These are phyloP conservation scores for Venturia oleaginea DNA, from an alignment of 2,329 filamentous ascomycete species.

Conservation along the genomic window DNA sequence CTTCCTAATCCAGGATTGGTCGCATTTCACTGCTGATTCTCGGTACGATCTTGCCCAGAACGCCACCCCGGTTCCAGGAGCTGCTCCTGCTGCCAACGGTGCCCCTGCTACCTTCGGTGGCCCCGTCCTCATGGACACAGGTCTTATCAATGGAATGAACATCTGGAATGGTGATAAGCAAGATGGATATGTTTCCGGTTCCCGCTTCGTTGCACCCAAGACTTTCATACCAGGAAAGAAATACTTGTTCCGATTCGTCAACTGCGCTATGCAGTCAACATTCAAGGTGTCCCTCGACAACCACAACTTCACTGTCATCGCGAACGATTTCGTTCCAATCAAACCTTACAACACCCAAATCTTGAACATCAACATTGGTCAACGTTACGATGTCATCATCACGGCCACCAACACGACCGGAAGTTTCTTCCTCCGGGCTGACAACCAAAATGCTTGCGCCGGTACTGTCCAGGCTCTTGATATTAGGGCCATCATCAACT, in stretches of 20 bases:
- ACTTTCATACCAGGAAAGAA: constrained; percentile 20
- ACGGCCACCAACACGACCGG: constrained; percentile 18
- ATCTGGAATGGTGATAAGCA: constrained; percentile 15
- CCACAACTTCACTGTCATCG: constrained; percentile 31
- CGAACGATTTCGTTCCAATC: constrained; percentile 30
- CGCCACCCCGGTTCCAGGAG: constrained; percentile 14
- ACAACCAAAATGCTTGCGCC: constrained; percentile 27
- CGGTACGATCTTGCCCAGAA: constrained; percentile 24
- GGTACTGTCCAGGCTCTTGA: constrained; percentile 25
- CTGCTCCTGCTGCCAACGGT: not conserved
- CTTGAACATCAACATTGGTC: constrained; percentile 29
- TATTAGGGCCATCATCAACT: constrained; percentile 31
- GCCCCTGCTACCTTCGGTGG: constrained; percentile 16
- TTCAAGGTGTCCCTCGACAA: constrained; percentile 36
- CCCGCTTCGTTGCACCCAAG: constrained; percentile 21
- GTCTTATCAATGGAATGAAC: constrained; percentile 34
- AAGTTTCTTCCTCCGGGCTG: constrained; percentile 25
- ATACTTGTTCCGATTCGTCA: constrained; percentile 25
- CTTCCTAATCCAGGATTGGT: constrained; percentile 34
- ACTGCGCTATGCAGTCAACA: constrained; percentile 30
- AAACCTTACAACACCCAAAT: constrained; percentile 28
- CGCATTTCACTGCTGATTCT: constrained; percentile 30
- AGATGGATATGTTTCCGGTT: constrained; percentile 18
- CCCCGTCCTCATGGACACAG: constrained; percentile 32
- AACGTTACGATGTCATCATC: constrained; percentile 20